Evolutionary conservation across 805 yeast species (phyloP), one percentile per base, ranked within the genome.

Genomic region (Wickerhamomyces queroliae): DNA sequence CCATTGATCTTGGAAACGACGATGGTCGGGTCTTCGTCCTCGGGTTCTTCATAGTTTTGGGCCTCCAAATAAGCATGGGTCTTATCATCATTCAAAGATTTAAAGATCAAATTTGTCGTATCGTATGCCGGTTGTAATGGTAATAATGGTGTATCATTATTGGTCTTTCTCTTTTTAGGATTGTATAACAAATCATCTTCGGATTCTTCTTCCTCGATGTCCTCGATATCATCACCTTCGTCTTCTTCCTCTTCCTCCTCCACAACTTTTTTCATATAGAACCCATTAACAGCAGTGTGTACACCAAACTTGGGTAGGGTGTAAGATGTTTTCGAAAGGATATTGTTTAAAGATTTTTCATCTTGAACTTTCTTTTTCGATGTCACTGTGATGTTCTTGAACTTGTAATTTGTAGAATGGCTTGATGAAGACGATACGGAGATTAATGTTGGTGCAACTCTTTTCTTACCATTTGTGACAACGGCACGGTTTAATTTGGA

Each of bases 391-490:
- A 44, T 28, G 38, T 36, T 36, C 40, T 42, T 37, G 41, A 44
- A 53, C 36, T 38, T 50, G 35, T 36, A 46, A 30, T 20, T 44
- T 32, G 31, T 34, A 35, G 37, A 44, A 19, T 39, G 40, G 0
- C 44, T 36, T 8, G 62, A 49, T 21, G 59, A 54, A 16, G 52
- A 48, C 4, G 64, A 56, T 1, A 74, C 52, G 1, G 90, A 76
- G 4, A 83, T 70, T 12, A 83, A 58, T 18, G 79, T 67, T 5
- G 93, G 95, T 1, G 85, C 74, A 2, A 85, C 88, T 48, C 93
- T 62, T 49, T 83, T 84, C 52, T 77, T 78, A 4, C 93, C 93
- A 28, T 82, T 80, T 49, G 85, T 83, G 1, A 90, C 76, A 5
- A 84, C 70, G 1, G 80, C 72, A 40, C 61, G 79, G 73, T 57